These are phyloP conservation scores for Metschnikowia corniflorae DNA, from an alignment of 805 yeast species.

Conservation along the genomic window DNA sequence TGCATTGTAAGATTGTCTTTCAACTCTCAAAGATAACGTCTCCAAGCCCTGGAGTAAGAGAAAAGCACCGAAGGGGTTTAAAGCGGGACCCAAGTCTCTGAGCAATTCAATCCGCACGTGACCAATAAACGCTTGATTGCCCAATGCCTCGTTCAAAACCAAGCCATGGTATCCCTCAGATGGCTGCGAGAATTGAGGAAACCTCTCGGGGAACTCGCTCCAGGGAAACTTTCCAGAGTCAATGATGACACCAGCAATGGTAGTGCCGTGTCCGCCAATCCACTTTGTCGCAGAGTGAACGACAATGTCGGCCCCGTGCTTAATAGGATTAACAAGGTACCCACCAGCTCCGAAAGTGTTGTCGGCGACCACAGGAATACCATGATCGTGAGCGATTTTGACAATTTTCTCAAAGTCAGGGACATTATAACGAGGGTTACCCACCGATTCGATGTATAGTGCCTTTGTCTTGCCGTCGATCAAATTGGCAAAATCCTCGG, in stretches of 20 bases:
- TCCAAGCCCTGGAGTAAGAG: slow-evolving; percentile 87
- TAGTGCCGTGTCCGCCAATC: slow-evolving; percentile 97
- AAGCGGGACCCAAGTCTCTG: slow-evolving; percentile 88
- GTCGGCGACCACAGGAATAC: slow-evolving; percentile 88
- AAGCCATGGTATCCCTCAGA: slow-evolving; percentile 93
- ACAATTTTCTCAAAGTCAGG: slow-evolving; percentile 83
- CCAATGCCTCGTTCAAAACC: slow-evolving; percentile 75
- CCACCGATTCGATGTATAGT: slow-evolving; percentile 83
- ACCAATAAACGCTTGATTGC: slow-evolving; percentile 72
- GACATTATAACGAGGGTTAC: slow-evolving; percentile 88
- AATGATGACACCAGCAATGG: slow-evolving; percentile 86
- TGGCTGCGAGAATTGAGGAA: slow-evolving; percentile 88
- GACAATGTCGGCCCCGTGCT: slow-evolving; percentile 87
- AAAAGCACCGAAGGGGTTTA: slow-evolving; percentile 88
- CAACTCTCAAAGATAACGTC: slow-evolving; percentile 89
- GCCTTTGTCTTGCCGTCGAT: slow-evolving; percentile 88
- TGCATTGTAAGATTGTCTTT: slow-evolving; percentile 85
- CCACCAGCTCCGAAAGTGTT: slow-evolving; percentile 99
- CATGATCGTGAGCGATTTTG: slow-evolving; percentile 77
- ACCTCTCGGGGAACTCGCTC: slow-evolving; percentile 78
- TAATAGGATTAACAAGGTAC: slow-evolving; percentile 75
- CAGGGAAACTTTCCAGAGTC: slow-evolving; percentile 94
- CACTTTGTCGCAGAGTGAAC: slow-evolving; percentile 95
- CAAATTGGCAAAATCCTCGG: slow-evolving; percentile 65
- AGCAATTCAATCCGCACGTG: slow-evolving; percentile 79